phyloP scores from a whole-genome alignment of 805 yeast species.

The Yamadazyma sp. region DNA sequence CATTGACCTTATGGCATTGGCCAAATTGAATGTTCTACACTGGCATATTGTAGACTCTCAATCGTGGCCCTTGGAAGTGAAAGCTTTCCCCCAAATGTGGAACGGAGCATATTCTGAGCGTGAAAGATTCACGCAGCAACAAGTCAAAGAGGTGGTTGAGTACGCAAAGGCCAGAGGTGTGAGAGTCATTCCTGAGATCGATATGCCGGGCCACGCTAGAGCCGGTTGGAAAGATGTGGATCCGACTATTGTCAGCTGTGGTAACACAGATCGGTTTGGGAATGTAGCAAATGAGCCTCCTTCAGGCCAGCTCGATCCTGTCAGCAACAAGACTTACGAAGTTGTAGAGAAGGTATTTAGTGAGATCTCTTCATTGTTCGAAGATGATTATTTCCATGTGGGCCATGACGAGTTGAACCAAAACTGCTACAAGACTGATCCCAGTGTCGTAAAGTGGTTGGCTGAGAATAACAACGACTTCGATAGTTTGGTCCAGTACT shows the following conservation, averaged over 20 bases:
- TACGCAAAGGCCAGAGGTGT: constrained; percentile 38
- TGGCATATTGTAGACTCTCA: constrained; percentile 42
- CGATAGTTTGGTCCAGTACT: constrained; percentile 30
- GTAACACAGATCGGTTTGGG: constrained; percentile 23
- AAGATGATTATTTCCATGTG: constrained; percentile 40
- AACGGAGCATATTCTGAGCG: constrained; percentile 35
- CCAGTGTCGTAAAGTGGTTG: constrained; percentile 1
- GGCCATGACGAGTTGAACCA: constrained; percentile 40
- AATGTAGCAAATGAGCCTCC: constrained; percentile 37
- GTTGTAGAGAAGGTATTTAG: constrained; percentile 31
- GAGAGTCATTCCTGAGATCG: constrained; percentile 42
- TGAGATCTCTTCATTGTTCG: constrained; percentile 31
- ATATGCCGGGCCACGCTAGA: constrained; percentile 41
- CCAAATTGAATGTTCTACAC: constrained; percentile 40
- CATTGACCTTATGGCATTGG: constrained; percentile 37
- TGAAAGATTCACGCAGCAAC: constrained; percentile 29
- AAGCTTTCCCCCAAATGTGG: constrained; percentile 36
- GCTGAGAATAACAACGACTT: constrained; percentile 10
- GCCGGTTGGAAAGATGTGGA: constrained; percentile 40
- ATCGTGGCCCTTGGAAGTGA: constrained; percentile 40
- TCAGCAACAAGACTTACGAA: constrained; percentile 29
- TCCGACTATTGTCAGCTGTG: constrained; percentile 27
- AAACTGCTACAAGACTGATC: constrained; percentile 25
- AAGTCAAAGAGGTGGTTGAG: constrained; percentile 26
- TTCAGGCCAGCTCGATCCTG: constrained; percentile 40